Evolutionary conservation across 345 rosid genomes (phyloP).

Genomic region (Populus nigra): DNA sequence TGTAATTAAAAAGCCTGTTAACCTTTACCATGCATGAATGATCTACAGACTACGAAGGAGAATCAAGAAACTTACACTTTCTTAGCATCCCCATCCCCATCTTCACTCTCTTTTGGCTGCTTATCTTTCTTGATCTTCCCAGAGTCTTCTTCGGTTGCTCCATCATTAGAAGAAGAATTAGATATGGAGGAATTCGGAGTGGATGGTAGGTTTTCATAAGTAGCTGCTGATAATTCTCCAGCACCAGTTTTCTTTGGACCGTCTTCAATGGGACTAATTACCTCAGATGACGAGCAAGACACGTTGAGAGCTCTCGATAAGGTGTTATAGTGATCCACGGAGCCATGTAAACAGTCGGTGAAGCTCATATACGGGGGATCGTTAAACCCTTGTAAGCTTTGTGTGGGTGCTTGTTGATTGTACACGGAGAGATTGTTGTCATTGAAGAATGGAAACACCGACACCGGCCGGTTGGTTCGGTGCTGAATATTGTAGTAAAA

Average conservation of each 20-base stretch:
- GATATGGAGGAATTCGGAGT: constrained; percentile 35
- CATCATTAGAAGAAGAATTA: constrained; percentile 31
- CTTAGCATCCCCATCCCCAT: constrained; percentile 21
- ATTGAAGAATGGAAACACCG: constrained; percentile 20
- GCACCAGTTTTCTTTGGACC: background rate
- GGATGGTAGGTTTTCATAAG: background rate
- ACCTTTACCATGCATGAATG: background rate
- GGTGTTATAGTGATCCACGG: constrained; percentile 48
- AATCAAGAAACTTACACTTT: constrained; percentile 20
- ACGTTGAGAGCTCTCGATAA: constrained; percentile 48
- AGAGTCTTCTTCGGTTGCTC: constrained; percentile 21
- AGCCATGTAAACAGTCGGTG: constrained; percentile 56
- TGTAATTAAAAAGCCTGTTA: background rate
- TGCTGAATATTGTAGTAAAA: constrained; percentile 19
- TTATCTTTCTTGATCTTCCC: constrained; percentile 14
- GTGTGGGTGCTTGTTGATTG: constrained; percentile 1
- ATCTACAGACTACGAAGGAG: background rate
- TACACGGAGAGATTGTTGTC: constrained; percentile 24
- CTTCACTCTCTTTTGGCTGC: constrained; percentile 14
- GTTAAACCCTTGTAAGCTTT: constrained; percentile 23
- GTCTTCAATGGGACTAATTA: constrained; percentile 6
- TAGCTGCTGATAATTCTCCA: constrained; percentile 3
- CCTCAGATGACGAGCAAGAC: constrained; percentile 17
- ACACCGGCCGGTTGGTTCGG: constrained; percentile 12
- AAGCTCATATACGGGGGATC: constrained; percentile 49